Percentiles rank a stretch among this genome's conserved stretches.
phyloP scores from a whole-genome alignment of 345 rosid genomes.

The Abelmoschus esculentus region DNA sequence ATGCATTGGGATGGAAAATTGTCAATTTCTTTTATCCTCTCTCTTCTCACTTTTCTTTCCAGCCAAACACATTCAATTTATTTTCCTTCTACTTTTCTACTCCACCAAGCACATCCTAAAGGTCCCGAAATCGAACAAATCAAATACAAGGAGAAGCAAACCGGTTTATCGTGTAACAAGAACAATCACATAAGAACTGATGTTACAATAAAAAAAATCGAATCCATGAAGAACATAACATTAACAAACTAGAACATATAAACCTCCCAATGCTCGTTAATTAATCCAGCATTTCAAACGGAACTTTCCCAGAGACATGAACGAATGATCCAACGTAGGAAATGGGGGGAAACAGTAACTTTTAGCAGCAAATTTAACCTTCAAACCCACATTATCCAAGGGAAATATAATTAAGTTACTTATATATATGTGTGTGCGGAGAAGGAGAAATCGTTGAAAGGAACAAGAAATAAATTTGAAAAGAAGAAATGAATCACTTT shows the following conservation, averaged over 20 bases:
- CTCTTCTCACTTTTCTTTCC: too few relatives aligned
- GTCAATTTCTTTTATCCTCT: too few relatives aligned
- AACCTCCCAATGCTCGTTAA: neutral
- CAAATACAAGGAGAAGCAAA: neutral
- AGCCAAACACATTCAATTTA: too few relatives aligned
- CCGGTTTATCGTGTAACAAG: neutral
- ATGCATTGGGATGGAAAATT: too few relatives aligned
- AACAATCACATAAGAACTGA: neutral
- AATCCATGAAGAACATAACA: neutral
- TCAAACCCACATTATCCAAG: neutral
- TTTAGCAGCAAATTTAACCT: neutral
- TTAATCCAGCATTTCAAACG: conserved; percentile 2
- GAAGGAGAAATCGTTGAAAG: neutral
- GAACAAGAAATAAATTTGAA: conserved; percentile 1
- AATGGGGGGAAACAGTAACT: neutral
- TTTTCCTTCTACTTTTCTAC: too few relatives aligned
- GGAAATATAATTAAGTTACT: neutral
- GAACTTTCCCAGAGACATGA: neutral
- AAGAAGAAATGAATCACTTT: neutral
- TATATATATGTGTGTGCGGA: too few relatives aligned
- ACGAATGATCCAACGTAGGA: neutral
- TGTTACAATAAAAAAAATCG: neutral
- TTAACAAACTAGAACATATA: neutral
- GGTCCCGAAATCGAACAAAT: neutral
- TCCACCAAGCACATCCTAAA: neutral